Base-by-base conservation (phyloP, 2,329 filamentous ascomycete species). In the Aquanectria penicillioides region DNA sequence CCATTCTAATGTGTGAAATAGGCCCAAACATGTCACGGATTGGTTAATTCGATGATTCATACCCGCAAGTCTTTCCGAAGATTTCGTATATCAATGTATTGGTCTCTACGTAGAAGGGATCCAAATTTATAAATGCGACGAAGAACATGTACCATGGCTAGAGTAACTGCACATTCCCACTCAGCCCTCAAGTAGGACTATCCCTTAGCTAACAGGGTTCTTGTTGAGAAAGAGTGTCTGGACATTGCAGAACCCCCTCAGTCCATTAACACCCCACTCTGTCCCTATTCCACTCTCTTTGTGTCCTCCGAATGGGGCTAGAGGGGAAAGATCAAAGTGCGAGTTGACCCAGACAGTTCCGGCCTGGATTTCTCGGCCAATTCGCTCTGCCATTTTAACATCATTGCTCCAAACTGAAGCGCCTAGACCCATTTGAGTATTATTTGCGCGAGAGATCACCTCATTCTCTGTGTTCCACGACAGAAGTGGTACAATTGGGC, bases 391-490 rank as follows among this genome's bases (percentile, higher is more conserved):
- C 9, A 78, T 75, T 1, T 75, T 75, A 1, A 84, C 44, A 55
- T 89, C 83, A 2, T 74, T 76, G 6, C 78, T 82, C 77, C 85
- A 89, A 0, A 89, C 80, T 0, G 84, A 85, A 5, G 83, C 81
- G 0, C 83, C 84, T 1, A 88, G 77, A 0, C 84, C 85, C 17
- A 80, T 81, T 6, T 81, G 77, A 1, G 76, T 77, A n/a, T 81
- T 75, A 58, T 88, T 88, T 0, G 83, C 85, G 4, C 85, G 79
- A 2, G 73, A 72, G 28, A 89, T 74, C 1, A 87, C 84, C n/a
- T 89, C 86, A 6, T 81, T 81, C 63, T 90, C 87, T 15, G 83
- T 78, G 0, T 78, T 78, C 86, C 86, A 91, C 7, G 80, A 81
- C 40, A 89, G 67, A 10, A 90, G 75, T 0, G 88, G 88, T 1